Percentiles rank a stretch among this genome's conserved stretches.
phyloP scores from a whole-genome alignment of 139 green algal genomes.

The Coelastrella sp. region DNA sequence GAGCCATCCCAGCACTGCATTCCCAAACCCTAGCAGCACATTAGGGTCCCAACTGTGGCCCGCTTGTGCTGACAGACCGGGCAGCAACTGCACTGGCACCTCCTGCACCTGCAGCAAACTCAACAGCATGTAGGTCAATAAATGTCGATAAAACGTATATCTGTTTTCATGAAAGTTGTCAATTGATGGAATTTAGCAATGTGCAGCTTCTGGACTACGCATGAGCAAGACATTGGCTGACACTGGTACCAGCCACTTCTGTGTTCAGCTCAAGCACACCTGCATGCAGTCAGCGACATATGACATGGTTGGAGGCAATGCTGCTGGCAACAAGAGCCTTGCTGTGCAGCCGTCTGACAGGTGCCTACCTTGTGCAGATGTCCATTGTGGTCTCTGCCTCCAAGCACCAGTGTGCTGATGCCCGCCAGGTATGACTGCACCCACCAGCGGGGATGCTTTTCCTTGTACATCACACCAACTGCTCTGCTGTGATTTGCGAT shows the following conservation, averaged over 20 bases:
- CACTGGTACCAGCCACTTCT: neutral
- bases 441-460: slow-evolving; percentile 67
- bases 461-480: slow-evolving; percentile 20
- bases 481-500: slow-evolving; percentile 14
- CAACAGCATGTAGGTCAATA: neutral
- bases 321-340: neutral
- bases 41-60: slow-evolving; percentile 49
- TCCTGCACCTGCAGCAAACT: slow-evolving; percentile 29
- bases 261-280: neutral
- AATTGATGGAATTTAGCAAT: neutral
- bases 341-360: neutral
- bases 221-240: neutral
- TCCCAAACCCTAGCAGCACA: slow-evolving; percentile 58
- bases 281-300: neutral
- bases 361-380: slow-evolving; percentile 50
- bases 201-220: neutral
- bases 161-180: neutral
- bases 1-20: slow-evolving; percentile 59
- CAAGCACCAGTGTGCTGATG: slow-evolving; percentile 60
- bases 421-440: slow-evolving; percentile 66
- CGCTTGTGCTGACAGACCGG: slow-evolving; percentile 9
- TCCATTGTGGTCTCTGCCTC: slow-evolving; percentile 54
- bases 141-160: neutral
- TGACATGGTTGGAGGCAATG: neutral
- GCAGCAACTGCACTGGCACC: slow-evolving; percentile 49